Evolutionary conservation across 2,329 filamentous ascomycete genomes (phyloP), one percentile per base, ranked within the genome.

Genomic region (Aschersonia sp.): DNA sequence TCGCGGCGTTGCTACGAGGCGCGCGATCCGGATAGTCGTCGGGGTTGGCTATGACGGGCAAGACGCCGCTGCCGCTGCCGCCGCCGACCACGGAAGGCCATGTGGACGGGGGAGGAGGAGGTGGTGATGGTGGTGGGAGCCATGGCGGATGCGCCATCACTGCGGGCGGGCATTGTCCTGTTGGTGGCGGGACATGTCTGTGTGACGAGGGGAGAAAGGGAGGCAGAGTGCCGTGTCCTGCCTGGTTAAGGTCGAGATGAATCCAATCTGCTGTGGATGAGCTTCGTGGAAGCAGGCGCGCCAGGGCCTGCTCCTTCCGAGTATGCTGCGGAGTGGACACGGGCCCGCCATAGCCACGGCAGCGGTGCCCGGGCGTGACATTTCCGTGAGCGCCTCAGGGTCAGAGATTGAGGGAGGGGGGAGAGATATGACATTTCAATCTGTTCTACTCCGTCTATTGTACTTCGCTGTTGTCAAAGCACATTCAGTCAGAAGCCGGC

Each of bases 1-100:
- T 79, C 5, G 76, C 74, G 39, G 74, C 74, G 58, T 77, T 75
- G 58, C 63, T 75, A 47, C 71, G 68, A 6, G 70, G 68, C 40
- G 70, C 63, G 47, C 70, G 69, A 51, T 73, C 71, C 32, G 70
- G 64, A 7, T 64, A 60, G 43, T 60, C 59, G 7, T 66, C 69
- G 10, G 62, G 61, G 7, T 46, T 46, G 39, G 47, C 41, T 2
- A 71, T 52, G 29, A 67, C 69, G 37, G 72, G 71, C 5, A 75
- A 65, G 31, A 74, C 53, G 50, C 69, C 1, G 77, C 75, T 53
- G 50, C 69, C 1, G 77, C 75, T 53, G 79, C 66, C 68, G 50
- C 54, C 56, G 47, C 60, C 57, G 37, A 58, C 51, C 49, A 54
- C 53, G 22, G 56, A 53, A 6, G 46, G 30, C 45, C 45, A 47